Conservation (phyloP, 495 filamentous ascomycete genomes). For the Tuber aestivum region DNA sequence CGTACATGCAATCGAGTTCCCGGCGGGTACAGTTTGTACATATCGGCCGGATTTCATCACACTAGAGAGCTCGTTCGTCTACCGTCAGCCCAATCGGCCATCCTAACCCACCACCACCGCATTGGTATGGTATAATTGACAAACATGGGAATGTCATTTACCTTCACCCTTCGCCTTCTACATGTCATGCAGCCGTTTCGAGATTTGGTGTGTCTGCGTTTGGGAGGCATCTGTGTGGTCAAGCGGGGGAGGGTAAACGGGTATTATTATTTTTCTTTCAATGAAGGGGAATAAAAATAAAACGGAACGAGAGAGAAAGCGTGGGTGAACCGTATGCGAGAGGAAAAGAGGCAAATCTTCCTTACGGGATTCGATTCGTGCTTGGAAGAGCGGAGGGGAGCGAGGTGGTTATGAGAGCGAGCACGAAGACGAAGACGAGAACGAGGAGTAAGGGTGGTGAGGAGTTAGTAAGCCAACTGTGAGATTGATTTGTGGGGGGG, state of each 20-base stretch:
- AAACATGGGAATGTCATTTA: background rate
- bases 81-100: background rate
- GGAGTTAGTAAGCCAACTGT: background rate
- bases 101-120: background rate
- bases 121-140: background rate
- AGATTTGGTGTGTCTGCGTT: conserved; percentile 1
- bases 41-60: conserved; percentile 4
- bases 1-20: background rate
- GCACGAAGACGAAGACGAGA: conserved; percentile 1
- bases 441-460: too few relatives aligned
- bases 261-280: too few relatives aligned
- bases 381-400: background rate
- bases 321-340: too few relatives aligned
- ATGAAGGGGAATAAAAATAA: too few relatives aligned
- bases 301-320: too few relatives aligned
- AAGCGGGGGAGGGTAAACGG: too few relatives aligned
- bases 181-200: conserved; percentile 3
- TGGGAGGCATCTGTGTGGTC: background rate
- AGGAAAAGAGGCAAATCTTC: too few relatives aligned
- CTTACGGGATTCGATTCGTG: too few relatives aligned
- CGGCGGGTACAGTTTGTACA: conserved; percentile 3
- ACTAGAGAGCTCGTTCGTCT: too few relatives aligned
- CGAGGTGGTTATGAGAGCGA: background rate
- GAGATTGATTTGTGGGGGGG: background rate
- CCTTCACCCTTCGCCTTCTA: conserved; percentile 1